A percentile compares a stretch with the other conserved stretches of the same genome.
phyloP scores from a whole-genome alignment of 2,329 filamentous ascomycete genomes.

The Fusarium longipes region DNA sequence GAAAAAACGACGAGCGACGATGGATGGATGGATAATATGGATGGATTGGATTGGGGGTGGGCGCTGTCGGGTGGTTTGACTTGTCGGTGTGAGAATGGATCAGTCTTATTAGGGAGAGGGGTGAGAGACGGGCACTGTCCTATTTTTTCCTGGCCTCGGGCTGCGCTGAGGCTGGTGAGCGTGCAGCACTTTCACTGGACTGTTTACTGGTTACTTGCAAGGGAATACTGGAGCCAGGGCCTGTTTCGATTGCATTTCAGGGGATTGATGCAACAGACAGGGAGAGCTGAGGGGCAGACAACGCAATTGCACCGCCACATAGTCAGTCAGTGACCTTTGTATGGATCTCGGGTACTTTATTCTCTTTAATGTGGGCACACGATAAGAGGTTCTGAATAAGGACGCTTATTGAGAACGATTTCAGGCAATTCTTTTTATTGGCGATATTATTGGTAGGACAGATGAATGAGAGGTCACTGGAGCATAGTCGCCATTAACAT shows the following conservation, averaged over 20 bases:
- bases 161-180: slow-evolving; percentile 32
- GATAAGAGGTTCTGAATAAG: slow-evolving; percentile 2
- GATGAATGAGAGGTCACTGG: neutral
- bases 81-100: slow-evolving; percentile 49
- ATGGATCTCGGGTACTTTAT: slow-evolving; percentile 18
- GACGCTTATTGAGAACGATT: slow-evolving; percentile 7
- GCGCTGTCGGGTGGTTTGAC: slow-evolving; percentile 45
- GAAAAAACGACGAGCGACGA: slow-evolving; percentile 47
- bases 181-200: slow-evolving; percentile 14
- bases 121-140: slow-evolving; percentile 40
- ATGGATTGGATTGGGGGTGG: slow-evolving; percentile 33
- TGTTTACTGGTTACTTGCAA: slow-evolving; percentile 32
- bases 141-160: slow-evolving; percentile 40
- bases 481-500: too few species aligned
- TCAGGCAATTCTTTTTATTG: neutral
- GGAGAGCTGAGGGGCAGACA: slow-evolving; percentile 28
- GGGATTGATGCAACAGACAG: slow-evolving; percentile 21
- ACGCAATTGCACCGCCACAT: slow-evolving; percentile 35
- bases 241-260: slow-evolving; percentile 34
- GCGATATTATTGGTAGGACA: neutral
- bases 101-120: slow-evolving; percentile 36
- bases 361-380: slow-evolving; percentile 6
- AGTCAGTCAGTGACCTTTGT: slow-evolving; percentile 2
- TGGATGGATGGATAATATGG: slow-evolving; percentile 34
- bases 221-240: slow-evolving; percentile 40